A percentile compares a stretch with the other conserved stretches of the same genome.
phyloP scores from a whole-genome alignment of 2,329 filamentous ascomycete genomes.

The Gremmenia infestans region DNA sequence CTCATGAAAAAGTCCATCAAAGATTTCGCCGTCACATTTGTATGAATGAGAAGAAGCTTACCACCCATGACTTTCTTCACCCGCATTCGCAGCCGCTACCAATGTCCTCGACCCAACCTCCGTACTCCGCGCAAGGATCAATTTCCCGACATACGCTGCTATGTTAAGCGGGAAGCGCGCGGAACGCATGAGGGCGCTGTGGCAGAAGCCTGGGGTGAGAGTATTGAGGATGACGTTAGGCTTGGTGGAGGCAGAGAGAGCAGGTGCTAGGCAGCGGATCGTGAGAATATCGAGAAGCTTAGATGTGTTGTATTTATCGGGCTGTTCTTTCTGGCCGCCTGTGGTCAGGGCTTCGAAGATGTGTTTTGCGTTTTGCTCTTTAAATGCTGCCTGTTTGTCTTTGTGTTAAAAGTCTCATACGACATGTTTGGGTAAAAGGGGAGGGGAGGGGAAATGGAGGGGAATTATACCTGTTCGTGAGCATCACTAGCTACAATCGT shows the following conservation, averaged over 20 bases:
- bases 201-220: slow-evolving; percentile 33
- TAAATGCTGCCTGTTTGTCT: slow-evolving; percentile 22
- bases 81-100: slow-evolving; percentile 28
- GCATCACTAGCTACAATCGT: slow-evolving; percentile 26
- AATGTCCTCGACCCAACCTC: slow-evolving; percentile 34
- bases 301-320: slow-evolving; percentile 32
- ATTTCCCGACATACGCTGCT: slow-evolving; percentile 20
- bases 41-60: background rate
- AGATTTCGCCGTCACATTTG: too few species aligned
- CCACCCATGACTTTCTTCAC: slow-evolving; percentile 28
- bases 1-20: too few species aligned
- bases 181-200: slow-evolving; percentile 30
- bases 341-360: slow-evolving; percentile 22
- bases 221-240: slow-evolving; percentile 31
- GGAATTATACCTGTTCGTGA: slow-evolving; percentile 21
- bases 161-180: slow-evolving; percentile 25
- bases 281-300: slow-evolving; percentile 33
- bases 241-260: slow-evolving; percentile 21
- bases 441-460: too few species aligned
- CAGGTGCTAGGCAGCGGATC: slow-evolving; percentile 29
- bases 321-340: slow-evolving; percentile 14
- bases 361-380: slow-evolving; percentile 14
- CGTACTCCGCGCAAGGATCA: slow-evolving; percentile 27
- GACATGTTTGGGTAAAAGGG: background rate
- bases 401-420: background rate